phyloP scores from a whole-genome alignment of 495 filamentous ascomycete genomes.

The Xylaria bambusicola region DNA sequence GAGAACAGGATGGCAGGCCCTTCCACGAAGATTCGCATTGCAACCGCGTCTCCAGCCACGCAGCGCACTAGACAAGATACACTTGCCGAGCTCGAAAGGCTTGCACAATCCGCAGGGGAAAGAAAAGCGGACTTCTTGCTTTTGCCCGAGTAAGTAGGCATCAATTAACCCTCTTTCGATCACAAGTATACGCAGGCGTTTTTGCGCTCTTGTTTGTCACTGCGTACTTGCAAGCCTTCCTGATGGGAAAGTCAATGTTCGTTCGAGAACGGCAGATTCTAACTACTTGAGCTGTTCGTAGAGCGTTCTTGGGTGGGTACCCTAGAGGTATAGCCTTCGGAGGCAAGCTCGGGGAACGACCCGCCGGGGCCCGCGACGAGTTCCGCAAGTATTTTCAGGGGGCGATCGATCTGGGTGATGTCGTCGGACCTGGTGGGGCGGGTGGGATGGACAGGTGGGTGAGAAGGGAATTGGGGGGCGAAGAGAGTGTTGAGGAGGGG shows the following conservation, averaged over 20 bases:
- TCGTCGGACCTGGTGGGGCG: constrained; percentile 54
- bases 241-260: not conserved
- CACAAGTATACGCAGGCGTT: too few relatives aligned
- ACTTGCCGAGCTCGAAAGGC: constrained; percentile 61
- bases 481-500: constrained; percentile 62
- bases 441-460: constrained; percentile 78
- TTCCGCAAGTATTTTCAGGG: constrained; percentile 78
- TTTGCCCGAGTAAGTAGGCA: constrained; percentile 65
- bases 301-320: constrained; percentile 87
- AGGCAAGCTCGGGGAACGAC: constrained; percentile 67
- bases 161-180: not conserved
- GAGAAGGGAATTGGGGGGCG: constrained; percentile 56
- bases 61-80: constrained; percentile 64
- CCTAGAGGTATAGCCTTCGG: constrained; percentile 84
- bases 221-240: not conserved
- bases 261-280: not conserved
- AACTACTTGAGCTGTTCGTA: not conserved
- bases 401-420: constrained; percentile 86
- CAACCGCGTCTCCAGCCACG: constrained; percentile 76
- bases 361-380: constrained; percentile 72
- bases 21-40: constrained; percentile 61
- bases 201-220: not conserved
- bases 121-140: constrained; percentile 73
- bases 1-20: constrained; percentile 7
- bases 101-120: constrained; percentile 52